A percentile compares a stretch with the other conserved stretches of the same genome.
Evolutionary conservation across 2,329 filamentous ascomycete genomes (phyloP).

Genomic region (Diaporthe humulicola): DNA sequence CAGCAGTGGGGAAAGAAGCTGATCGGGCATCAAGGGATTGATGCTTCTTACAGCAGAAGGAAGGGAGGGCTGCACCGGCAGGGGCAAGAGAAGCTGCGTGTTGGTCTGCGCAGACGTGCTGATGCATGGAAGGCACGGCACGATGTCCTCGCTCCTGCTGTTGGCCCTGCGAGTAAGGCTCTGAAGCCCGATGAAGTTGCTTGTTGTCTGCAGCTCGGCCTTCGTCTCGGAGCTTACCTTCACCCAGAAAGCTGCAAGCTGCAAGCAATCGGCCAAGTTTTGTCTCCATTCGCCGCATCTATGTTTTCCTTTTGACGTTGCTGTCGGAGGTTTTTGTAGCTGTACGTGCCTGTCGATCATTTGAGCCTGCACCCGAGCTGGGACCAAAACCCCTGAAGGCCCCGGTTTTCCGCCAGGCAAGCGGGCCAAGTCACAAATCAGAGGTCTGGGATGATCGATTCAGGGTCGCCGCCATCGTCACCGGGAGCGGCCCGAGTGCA

Average conservation of each 20-base stretch:
- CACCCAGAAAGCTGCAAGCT: background rate
- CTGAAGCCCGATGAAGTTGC: constrained; percentile 17
- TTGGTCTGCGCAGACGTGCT: background rate
- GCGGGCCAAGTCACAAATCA: background rate
- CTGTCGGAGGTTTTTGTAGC: background rate
- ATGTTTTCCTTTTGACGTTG: background rate
- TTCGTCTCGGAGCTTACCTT: background rate
- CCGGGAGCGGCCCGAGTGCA: constrained; percentile 23
- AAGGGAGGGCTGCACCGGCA: background rate
- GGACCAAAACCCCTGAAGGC: background rate
- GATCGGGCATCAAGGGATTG: background rate
- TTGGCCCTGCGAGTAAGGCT: background rate
- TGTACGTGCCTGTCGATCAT: constrained; percentile 18
- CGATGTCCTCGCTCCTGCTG: background rate
- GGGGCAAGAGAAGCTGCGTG: background rate
- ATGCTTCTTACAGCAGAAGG: background rate
- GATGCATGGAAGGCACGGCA: background rate
- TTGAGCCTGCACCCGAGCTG: background rate
- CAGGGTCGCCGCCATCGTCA: background rate
- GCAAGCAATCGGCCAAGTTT: background rate
- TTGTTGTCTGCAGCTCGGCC: constrained; percentile 22
- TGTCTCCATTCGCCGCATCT: background rate
- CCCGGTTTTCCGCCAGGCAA: background rate
- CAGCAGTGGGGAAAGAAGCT: background rate
- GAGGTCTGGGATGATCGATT: background rate